A percentile compares a stretch with the other conserved stretches of the same genome.
phyloP scores from a whole-genome alignment of 73 alveolate genomes.

The Blepharisma japonicum region DNA sequence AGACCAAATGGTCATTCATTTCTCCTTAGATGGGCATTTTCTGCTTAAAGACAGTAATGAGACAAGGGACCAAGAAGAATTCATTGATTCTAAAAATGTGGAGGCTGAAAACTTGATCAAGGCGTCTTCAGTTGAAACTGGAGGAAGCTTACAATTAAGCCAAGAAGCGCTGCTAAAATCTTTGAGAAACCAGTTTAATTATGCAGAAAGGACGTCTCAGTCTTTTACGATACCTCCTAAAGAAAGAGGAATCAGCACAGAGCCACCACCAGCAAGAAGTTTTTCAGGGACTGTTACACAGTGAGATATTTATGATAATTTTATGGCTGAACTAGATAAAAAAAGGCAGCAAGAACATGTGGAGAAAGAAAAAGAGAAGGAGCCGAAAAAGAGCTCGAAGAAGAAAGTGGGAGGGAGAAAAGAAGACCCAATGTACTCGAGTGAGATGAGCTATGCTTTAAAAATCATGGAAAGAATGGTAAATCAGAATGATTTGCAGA shows the following conservation, averaged over 20 bases:
- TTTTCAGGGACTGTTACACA: constrained; percentile 87
- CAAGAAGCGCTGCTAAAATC: constrained; percentile 68
- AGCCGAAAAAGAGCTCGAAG: constrained; percentile 70
- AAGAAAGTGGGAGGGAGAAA: constrained; percentile 64
- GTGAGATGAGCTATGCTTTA: constrained; percentile 65
- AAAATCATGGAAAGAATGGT: constrained; percentile 97
- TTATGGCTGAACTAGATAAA: constrained; percentile 87
- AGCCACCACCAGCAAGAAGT: constrained; percentile 82
- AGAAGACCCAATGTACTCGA: constrained; percentile 86
- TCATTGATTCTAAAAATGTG: constrained; percentile 68
- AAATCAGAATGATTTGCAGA: constrained; percentile 93
- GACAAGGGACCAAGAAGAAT: constrained; percentile 73
- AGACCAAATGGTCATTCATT: constrained; percentile 76
- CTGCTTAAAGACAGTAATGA: constrained; percentile 73
- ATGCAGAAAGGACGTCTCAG: constrained; percentile 85
- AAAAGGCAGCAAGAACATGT: constrained; percentile 27
- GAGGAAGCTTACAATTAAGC: constrained; percentile 53
- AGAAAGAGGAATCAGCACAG: constrained; percentile 81
- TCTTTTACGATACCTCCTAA: constrained; percentile 78
- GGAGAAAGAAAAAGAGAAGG: constrained; percentile 66
- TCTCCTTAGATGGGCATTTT: constrained; percentile 70
- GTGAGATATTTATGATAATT: constrained; percentile 99
- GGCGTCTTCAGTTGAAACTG: constrained; percentile 55
- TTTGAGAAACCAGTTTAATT: constrained; percentile 84
- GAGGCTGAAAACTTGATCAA: constrained; percentile 66